phyloP scores from a whole-genome alignment of 768 basidiomycete genomes.

The Mrakia hoshinonis region DNA sequence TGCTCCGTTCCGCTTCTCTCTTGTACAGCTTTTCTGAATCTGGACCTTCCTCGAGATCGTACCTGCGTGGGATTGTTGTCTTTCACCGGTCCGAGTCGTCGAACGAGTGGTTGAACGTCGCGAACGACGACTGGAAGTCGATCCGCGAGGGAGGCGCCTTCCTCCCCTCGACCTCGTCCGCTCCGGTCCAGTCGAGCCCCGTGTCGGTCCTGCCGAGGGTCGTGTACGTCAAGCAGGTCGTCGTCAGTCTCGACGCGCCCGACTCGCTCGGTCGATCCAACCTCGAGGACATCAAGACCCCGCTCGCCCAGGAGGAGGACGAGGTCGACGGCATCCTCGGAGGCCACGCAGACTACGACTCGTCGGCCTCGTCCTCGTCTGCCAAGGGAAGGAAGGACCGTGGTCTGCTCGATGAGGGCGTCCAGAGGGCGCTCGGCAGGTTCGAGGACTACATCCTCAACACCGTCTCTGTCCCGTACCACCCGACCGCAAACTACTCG shows the following conservation, averaged over 20 bases:
- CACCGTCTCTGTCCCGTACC: constrained; percentile 30
- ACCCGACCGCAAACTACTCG: constrained; percentile 50
- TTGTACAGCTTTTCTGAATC: constrained; percentile 26
- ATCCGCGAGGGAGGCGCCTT: constrained; percentile 47
- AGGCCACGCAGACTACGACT: not conserved
- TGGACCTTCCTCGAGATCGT: not conserved
- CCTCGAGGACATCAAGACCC: not conserved
- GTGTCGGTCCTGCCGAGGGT: constrained; percentile 37
- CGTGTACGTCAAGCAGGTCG: constrained; percentile 66
- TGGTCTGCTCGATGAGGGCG: constrained; percentile 23
- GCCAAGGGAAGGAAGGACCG: not conserved
- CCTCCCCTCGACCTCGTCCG: constrained; percentile 45
- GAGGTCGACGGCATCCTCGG: constrained; percentile 14
- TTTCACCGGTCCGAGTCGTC: constrained; percentile 15
- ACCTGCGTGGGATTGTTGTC: constrained; percentile 21
- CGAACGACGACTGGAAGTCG: constrained; percentile 52
- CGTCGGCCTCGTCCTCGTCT: not conserved
- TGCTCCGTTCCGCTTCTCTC: not conserved
- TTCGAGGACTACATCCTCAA: constrained; percentile 26
- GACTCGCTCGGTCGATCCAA: constrained; percentile 5
- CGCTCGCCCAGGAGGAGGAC: not conserved
- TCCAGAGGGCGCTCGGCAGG: constrained; percentile 19
- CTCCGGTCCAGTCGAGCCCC: too few relatives aligned
- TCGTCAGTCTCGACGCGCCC: constrained; percentile 50
- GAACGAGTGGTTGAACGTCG: constrained; percentile 33